phyloP scores from a whole-genome alignment of 352 stramenopile species.

The Globisporangium radiosum region DNA sequence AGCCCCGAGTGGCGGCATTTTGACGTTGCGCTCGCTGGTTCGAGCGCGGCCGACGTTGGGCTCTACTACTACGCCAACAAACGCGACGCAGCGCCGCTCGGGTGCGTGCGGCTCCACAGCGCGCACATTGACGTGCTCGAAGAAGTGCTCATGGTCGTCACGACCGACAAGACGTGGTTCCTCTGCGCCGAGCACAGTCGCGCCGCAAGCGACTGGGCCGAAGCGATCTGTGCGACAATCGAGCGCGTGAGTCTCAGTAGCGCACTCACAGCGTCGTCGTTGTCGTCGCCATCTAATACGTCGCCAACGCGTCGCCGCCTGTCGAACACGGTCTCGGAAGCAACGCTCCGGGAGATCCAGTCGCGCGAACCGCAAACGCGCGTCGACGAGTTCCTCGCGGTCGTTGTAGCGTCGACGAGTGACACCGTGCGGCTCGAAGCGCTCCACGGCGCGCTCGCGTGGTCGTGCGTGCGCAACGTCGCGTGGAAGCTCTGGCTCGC shows the following conservation, averaged over 20 bases:
- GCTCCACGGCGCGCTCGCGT: slow-evolving; percentile 55
- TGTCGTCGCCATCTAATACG: background rate
- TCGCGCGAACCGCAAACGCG: slow-evolving; percentile 37
- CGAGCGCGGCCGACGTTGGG: slow-evolving; percentile 38
- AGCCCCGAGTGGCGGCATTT: slow-evolving; percentile 52
- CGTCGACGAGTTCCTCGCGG: slow-evolving; percentile 66
- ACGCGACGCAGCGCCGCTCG: slow-evolving; percentile 26
- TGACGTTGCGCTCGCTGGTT: slow-evolving; percentile 57
- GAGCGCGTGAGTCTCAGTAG: slow-evolving; percentile 24
- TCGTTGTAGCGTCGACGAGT: slow-evolving; percentile 48
- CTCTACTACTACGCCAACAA: slow-evolving; percentile 66
- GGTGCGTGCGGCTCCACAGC: slow-evolving; percentile 52
- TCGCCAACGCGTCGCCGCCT: slow-evolving; percentile 25
- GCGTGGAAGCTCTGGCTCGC: slow-evolving; percentile 72
- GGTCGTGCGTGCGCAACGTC: slow-evolving; percentile 67
- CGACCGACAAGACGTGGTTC: slow-evolving; percentile 75
- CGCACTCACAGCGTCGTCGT: background rate
- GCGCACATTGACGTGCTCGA: slow-evolving; percentile 67
- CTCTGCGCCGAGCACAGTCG: slow-evolving; percentile 53
- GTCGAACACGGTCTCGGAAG: slow-evolving; percentile 29
- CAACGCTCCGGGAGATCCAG: slow-evolving; percentile 58
- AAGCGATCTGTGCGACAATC: slow-evolving; percentile 52
- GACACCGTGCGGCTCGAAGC: slow-evolving; percentile 48
- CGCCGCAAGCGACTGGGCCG: slow-evolving; percentile 56
- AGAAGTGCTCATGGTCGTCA: slow-evolving; percentile 74